phyloP scores from a whole-genome alignment of 495 filamentous ascomycete genomes.

The Cairneyella variabilis region DNA sequence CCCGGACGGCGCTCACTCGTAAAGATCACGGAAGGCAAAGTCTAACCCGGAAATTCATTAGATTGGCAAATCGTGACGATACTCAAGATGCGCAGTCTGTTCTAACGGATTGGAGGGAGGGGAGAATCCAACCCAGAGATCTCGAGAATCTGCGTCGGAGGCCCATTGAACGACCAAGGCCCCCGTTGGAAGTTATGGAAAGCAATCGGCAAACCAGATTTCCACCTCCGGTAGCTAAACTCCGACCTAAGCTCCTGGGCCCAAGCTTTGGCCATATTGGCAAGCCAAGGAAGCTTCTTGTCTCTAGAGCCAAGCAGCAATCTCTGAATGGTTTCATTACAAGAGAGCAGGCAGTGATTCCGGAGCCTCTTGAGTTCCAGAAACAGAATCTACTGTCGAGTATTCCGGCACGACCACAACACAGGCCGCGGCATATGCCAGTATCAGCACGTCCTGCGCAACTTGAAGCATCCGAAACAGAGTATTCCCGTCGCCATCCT shows the following conservation, averaged over 20 bases:
- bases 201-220: constrained; percentile 19
- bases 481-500: constrained; percentile 21
- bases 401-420: no score
- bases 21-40: constrained; percentile 65
- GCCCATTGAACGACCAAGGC: background rate
- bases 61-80: constrained; percentile 65
- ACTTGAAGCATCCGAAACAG: constrained; percentile 38
- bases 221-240: constrained; percentile 9
- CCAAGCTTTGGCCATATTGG: constrained; percentile 23
- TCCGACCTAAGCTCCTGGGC: constrained; percentile 11
- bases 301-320: constrained; percentile 5
- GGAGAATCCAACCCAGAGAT: constrained; percentile 44
- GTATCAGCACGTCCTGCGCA: constrained; percentile 38
- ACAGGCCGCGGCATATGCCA: background rate
- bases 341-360: background rate
- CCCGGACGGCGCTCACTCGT: constrained; percentile 60
- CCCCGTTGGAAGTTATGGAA: constrained; percentile 8
- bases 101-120: constrained; percentile 72
- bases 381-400: background rate
- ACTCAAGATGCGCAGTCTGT: constrained; percentile 68
- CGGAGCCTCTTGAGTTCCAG: background rate
- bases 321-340: constrained; percentile 15
- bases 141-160: background rate
- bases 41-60: constrained; percentile 70
- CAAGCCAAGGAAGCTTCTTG: constrained; percentile 4